Evolutionary conservation across 805 yeast genomes (phyloP).

Genomic region (Diddensiella caesifluorescens): DNA sequence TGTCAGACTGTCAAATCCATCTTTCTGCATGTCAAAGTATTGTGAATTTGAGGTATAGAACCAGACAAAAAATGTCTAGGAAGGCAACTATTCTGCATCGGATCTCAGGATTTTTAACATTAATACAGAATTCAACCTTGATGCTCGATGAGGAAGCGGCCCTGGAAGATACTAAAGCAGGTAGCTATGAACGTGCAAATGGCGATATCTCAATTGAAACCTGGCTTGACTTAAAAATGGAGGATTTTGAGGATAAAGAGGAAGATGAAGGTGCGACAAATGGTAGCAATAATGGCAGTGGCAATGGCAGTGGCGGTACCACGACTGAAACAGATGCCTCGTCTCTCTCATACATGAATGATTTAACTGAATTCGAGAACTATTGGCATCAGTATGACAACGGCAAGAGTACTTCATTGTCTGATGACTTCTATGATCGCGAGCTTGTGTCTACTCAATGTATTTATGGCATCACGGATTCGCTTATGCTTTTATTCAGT

Average conservation of each 20-base stretch:
- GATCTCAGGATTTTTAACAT: constrained; percentile 66
- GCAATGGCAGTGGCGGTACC: too few species aligned
- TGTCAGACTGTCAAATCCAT: constrained; percentile 77
- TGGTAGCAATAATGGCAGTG: too few species aligned
- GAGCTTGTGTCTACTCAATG: constrained; percentile 59
- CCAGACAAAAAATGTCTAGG: constrained; percentile 59
- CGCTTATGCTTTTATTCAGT: constrained; percentile 64
- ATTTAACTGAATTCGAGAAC: constrained; percentile 23
- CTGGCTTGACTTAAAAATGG: constrained; percentile 26
- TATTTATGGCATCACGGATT: constrained; percentile 78
- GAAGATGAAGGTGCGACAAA: neutral
- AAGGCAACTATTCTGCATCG: constrained; percentile 76
- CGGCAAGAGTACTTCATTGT: constrained; percentile 5
- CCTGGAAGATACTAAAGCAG: constrained; percentile 22
- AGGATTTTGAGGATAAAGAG: constrained; percentile 18
- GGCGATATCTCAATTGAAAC: constrained; percentile 12
- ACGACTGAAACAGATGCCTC: constrained; percentile 3
- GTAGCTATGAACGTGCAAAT: constrained; percentile 3
- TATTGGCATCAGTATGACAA: constrained; percentile 23
- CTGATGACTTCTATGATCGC: constrained; percentile 22
- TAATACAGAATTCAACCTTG: constrained; percentile 73
- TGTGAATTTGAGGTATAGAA: constrained; percentile 61
- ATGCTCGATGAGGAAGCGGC: constrained; percentile 22
- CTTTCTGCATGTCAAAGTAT: constrained; percentile 71
- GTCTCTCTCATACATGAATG: constrained; percentile 24